Percentiles rank a stretch among this genome's conserved stretches.
Conservation (phyloP, 2,329 filamentous ascomycete genomes). For the Paecilomyces dactylethromorphus region DNA sequence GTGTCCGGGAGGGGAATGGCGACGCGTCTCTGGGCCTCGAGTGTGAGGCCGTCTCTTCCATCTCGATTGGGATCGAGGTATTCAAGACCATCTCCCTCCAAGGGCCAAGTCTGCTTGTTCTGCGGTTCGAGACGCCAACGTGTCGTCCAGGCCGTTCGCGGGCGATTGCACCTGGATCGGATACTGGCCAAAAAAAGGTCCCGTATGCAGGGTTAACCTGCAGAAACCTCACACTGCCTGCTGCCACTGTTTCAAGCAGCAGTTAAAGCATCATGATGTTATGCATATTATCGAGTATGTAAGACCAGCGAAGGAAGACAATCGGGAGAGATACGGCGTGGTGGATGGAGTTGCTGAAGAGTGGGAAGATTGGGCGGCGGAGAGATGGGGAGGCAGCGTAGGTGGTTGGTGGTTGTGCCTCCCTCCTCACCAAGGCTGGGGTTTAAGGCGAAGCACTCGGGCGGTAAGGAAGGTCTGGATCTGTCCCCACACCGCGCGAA, state of each 20-base stretch:
- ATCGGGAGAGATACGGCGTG: neutral
- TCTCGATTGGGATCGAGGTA: neutral
- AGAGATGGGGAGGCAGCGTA: neutral
- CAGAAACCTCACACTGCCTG: neutral
- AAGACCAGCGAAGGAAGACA: neutral
- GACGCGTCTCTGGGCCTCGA: conserved; percentile 10
- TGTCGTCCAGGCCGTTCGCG: neutral
- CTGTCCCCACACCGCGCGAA: neutral
- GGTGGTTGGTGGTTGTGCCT: conserved; percentile 1
- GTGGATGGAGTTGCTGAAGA: neutral
- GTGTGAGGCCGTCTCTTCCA: conserved; percentile 6
- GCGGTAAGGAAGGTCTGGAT: neutral
- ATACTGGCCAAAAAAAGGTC: neutral
- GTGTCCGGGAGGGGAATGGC: conserved; percentile 2
- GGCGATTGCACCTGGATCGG: neutral
- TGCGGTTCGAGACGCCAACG: neutral
- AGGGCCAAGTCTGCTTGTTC: neutral
- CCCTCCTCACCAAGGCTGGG: neutral
- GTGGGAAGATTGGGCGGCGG: neutral
- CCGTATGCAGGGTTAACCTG: neutral
- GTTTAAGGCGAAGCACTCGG: neutral
- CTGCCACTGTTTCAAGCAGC: neutral
- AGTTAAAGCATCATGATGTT: neutral
- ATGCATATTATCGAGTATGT: neutral
- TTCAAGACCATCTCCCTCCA: neutral